These are phyloP conservation scores for Tillandsia fasciculata DNA, from an alignment of 176 grass and related monocot species.

Conservation along the genomic window DNA sequence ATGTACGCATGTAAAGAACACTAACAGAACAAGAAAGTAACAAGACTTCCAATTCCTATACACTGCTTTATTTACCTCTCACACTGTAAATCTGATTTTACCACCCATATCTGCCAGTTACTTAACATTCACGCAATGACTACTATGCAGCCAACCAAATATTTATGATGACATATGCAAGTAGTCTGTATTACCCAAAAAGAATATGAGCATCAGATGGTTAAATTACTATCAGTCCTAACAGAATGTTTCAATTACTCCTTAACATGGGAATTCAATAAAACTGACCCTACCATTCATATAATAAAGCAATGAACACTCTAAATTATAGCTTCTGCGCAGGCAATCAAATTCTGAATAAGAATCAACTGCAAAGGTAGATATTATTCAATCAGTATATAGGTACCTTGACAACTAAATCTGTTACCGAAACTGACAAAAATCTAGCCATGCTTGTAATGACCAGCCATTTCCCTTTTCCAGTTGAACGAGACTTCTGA, in stretches of 20 bases:
- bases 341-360: neutral
- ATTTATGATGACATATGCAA: too few species aligned
- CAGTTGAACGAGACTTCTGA: constrained; percentile 62
- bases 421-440: constrained; percentile 76
- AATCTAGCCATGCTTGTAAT: constrained; percentile 75
- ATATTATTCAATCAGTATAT: constrained; percentile 1
- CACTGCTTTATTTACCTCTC: neutral
- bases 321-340: neutral
- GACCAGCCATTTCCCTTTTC: constrained; percentile 97
- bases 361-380: neutral
- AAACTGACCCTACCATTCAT: neutral
- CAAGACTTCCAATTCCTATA: neutral
- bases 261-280: neutral
- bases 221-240: too few species aligned
- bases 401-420: constrained; percentile 88
- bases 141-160: too few species aligned
- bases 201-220: too few species aligned
- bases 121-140: too few species aligned
- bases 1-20: too few species aligned
- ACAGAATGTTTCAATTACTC: too few species aligned
- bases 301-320: neutral
- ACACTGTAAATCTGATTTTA: neutral
- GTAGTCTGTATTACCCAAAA: too few species aligned
- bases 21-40: too few species aligned
- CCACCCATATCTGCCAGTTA: too few species aligned